Percentiles rank a stretch among this genome's conserved stretches.
Conservation (phyloP, 1,284 basidiomycete genomes). For the Trametes hirsuta region DNA sequence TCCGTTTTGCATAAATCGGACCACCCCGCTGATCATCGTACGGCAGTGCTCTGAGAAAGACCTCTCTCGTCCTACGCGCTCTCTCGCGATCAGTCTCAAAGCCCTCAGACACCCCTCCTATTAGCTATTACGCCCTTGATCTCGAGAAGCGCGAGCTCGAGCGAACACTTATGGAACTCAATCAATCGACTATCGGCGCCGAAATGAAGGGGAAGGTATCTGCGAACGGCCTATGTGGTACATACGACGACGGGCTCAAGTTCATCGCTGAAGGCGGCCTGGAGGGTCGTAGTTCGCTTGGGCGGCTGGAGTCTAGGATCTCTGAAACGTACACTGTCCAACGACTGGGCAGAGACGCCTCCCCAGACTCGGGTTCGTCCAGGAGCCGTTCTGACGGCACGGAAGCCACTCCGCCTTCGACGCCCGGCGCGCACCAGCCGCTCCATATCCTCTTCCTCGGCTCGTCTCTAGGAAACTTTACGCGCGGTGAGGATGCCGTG, state of each 20-base stretch:
- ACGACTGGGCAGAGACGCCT: conserved; percentile 31
- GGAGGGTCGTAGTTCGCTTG: conserved; percentile 28
- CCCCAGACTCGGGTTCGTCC: conserved; percentile 39
- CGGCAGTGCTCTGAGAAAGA: conserved; percentile 84
- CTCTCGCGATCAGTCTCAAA: conserved; percentile 58
- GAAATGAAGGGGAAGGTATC: conserved; percentile 70
- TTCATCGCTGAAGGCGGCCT: conserved; percentile 67
- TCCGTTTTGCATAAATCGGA: conserved; percentile 4
- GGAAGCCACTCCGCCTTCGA: conserved; percentile 43
- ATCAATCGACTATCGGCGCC: conserved; percentile 64
- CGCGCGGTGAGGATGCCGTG: conserved; percentile 67
- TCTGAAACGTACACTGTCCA: conserved; percentile 25
- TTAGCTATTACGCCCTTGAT: conserved; percentile 94
- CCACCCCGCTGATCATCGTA: conserved; percentile 1
- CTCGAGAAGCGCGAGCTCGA: conserved; percentile 87
- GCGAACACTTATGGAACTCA: conserved; percentile 77
- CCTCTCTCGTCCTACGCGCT: conserved; percentile 83
- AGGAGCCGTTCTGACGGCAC: conserved; percentile 29
- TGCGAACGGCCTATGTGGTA: conserved; percentile 86
- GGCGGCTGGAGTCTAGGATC: conserved; percentile 18
- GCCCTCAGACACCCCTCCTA: conserved; percentile 46
- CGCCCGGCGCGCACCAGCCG: conserved; percentile 47
- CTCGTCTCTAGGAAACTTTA: conserved; percentile 92
- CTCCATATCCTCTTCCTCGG: conserved; percentile 93
- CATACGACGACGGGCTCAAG: conserved; percentile 82